These are phyloP conservation scores for Papiliotrema fonsecae DNA, from an alignment of 1,284 basidiomycete species.

Conservation along the genomic window DNA sequence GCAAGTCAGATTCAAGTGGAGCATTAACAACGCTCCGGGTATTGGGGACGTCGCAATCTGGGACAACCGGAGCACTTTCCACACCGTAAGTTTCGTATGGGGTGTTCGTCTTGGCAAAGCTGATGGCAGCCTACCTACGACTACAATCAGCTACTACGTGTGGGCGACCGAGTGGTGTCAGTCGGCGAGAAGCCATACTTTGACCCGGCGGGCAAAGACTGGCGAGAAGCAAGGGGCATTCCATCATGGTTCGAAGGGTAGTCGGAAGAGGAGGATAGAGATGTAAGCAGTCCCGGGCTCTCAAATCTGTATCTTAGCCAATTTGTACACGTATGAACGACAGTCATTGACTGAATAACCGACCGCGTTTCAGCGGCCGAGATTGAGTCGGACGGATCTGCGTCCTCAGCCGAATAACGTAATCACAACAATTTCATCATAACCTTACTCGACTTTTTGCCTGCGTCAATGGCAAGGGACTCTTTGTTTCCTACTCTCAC, in stretches of 20 bases:
- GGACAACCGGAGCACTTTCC: conserved; percentile 34
- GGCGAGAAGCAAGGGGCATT: conserved; percentile 1
- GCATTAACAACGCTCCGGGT: conserved; percentile 31
- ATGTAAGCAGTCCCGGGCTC: too few species aligned
- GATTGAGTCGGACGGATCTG: too few species aligned
- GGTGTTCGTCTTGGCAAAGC: not conserved
- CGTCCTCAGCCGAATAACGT: too few species aligned
- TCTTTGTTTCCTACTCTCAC: too few species aligned
- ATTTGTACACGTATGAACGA: too few species aligned
- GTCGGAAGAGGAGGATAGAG: not conserved
- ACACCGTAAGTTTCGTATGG: not conserved
- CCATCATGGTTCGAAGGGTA: not conserved
- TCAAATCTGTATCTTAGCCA: too few species aligned
- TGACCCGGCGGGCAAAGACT: conserved; percentile 6
- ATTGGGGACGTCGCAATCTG: conserved; percentile 48
- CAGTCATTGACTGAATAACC: too few species aligned
- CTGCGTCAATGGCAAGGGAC: too few species aligned
- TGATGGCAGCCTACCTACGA: conserved; percentile 13
- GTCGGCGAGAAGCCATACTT: conserved; percentile 18
- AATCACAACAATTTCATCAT: too few species aligned
- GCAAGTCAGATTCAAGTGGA: conserved; percentile 54
- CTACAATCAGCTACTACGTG: conserved; percentile 7
- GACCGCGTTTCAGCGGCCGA: too few species aligned
- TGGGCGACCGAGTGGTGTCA: conserved; percentile 29
- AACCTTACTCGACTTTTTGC: too few species aligned